These are phyloP conservation scores for Suillus plorans DNA, from an alignment of 768 basidiomycete species.

Conservation along the genomic window DNA sequence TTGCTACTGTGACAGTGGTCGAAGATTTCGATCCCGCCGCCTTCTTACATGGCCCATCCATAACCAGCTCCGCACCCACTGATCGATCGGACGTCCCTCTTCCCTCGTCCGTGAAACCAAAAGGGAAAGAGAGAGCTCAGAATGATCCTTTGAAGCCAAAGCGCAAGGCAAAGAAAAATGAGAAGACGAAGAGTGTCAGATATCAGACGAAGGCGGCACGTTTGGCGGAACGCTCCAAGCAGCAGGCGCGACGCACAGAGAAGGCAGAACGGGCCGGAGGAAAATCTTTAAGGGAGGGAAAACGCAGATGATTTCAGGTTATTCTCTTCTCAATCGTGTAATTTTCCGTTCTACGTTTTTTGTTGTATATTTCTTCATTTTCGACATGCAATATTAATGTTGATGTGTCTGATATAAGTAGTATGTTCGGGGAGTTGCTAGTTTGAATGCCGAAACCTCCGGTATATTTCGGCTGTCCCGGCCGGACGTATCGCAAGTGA, in stretches of 20 bases:
- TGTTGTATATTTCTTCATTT: background rate
- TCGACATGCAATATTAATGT: background rate
- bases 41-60: constrained; percentile 49
- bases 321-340: constrained; percentile 4
- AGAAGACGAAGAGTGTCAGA: constrained; percentile 45
- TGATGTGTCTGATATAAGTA: no score
- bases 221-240: constrained; percentile 59
- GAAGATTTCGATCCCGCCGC: constrained; percentile 85
- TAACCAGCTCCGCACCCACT: constrained; percentile 1
- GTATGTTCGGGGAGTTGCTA: background rate
- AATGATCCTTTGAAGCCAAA: constrained; percentile 15
- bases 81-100: background rate
- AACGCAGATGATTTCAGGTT: constrained; percentile 13
- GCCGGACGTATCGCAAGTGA: constrained; percentile 2
- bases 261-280: constrained; percentile 75
- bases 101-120: constrained; percentile 7
- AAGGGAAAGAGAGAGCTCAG: constrained; percentile 18
- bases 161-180: constrained; percentile 27
- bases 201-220: constrained; percentile 75
- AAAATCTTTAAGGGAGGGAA: constrained; percentile 46
- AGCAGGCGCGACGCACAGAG: constrained; percentile 61
- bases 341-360: background rate
- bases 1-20: constrained; percentile 88
- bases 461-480: background rate
- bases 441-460: background rate